These are phyloP conservation scores for Sclerotinia subarctica DNA, from an alignment of 2,329 filamentous ascomycete species.

Conservation along the genomic window DNA sequence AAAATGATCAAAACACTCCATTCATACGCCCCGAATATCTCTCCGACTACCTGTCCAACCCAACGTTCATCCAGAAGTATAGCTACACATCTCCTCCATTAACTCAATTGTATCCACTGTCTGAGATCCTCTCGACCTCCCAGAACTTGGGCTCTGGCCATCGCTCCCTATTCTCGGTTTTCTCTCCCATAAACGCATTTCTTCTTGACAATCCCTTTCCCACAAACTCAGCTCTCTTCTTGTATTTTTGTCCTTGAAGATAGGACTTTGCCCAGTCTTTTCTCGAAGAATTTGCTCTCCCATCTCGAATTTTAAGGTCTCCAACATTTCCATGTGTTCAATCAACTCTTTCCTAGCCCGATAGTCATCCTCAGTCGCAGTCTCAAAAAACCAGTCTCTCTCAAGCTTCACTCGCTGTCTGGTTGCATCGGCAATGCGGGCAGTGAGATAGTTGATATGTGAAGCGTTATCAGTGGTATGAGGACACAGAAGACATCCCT, in stretches of 20 bases:
- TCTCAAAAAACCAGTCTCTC: not conserved
- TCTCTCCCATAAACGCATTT: conserved; percentile 11
- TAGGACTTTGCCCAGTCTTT: not conserved
- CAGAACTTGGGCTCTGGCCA: not conserved
- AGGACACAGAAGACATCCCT: not conserved
- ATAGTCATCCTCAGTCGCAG: not conserved
- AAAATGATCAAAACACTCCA: not conserved
- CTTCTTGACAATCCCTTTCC: not conserved
- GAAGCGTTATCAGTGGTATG: conserved; percentile 6
- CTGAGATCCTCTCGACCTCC: not conserved
- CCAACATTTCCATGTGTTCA: not conserved
- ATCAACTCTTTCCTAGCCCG: not conserved
- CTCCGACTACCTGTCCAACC: not conserved
- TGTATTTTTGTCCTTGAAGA: conserved; percentile 9
- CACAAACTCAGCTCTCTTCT: conserved; percentile 5
- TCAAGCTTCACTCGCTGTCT: not conserved
- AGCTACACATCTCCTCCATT: not conserved
- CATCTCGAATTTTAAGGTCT: not conserved
- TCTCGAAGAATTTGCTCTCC: not conserved
- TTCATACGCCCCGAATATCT: not conserved
- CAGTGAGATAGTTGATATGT: conserved; percentile 10
- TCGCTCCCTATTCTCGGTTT: not conserved
- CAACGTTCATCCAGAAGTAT: not conserved
- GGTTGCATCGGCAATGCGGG: conserved; percentile 4
- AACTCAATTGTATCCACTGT: not conserved